phyloP scores from a whole-genome alignment of 148 eudicot genomes.

The Dianthus caryophyllus region DNA sequence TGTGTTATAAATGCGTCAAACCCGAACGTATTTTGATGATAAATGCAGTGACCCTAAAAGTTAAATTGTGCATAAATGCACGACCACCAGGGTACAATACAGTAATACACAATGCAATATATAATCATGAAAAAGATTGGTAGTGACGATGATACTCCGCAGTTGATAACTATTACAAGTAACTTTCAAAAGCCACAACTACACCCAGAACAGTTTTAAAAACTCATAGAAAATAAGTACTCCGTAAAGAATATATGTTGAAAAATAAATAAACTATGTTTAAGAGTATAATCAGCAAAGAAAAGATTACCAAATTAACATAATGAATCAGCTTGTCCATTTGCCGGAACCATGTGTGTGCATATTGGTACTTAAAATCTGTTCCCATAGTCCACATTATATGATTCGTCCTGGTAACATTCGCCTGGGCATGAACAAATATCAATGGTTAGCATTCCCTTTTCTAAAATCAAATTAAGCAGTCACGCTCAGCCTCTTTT shows the following conservation, averaged over 20 bases:
- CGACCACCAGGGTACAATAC: not conserved
- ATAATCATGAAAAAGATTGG: not conserved
- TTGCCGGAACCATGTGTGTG: slow-evolving; percentile 83
- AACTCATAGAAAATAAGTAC: not conserved
- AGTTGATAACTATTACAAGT: not conserved
- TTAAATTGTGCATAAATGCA: not conserved
- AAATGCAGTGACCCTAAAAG: not conserved
- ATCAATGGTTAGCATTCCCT: not conserved
- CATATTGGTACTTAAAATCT: slow-evolving; percentile 96
- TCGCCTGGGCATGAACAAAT: slow-evolving; percentile 51
- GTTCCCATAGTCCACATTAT: slow-evolving; percentile 99
- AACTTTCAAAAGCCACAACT: not conserved
- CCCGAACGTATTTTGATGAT: not conserved
- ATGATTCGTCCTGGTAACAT: slow-evolving; percentile 89
- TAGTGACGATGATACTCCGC: not conserved
- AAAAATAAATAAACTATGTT: not conserved
- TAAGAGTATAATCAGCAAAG: slow-evolving; percentile 3
- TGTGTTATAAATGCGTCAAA: not conserved
- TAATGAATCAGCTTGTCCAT: slow-evolving; percentile 98
- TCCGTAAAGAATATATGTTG: not conserved
- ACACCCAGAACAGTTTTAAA: not conserved
- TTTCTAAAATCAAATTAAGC: not conserved
- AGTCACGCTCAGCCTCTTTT: not conserved
- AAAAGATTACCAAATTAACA: slow-evolving; percentile 56
- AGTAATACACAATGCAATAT: no score